A percentile compares a stretch with the other conserved stretches of the same genome.
phyloP scores from a whole-genome alignment of 495 filamentous ascomycete species.

The Aspergillus ellipticus region DNA sequence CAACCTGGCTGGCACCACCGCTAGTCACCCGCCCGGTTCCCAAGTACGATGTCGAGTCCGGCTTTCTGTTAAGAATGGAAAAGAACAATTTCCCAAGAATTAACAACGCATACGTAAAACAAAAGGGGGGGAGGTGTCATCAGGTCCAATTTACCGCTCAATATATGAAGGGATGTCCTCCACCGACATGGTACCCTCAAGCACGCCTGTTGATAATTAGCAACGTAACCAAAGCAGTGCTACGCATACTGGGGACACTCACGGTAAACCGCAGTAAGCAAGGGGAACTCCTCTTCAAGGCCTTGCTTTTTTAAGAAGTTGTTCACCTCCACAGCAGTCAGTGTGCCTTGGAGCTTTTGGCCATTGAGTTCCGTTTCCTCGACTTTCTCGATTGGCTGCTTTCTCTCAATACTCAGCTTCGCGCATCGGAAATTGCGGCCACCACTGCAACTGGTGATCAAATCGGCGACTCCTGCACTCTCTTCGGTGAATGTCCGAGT shows the following conservation, averaged over 20 bases:
- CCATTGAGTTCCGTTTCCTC: constrained; percentile 90
- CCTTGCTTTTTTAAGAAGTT: constrained; percentile 75
- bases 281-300: constrained; percentile 77
- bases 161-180: constrained; percentile 42
- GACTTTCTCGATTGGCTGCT: constrained; percentile 76
- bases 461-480: constrained; percentile 90
- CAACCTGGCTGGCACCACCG: constrained; percentile 10
- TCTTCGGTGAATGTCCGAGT: constrained; percentile 91
- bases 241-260: constrained; percentile 15
- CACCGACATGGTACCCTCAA: constrained; percentile 40
- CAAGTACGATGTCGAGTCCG: constrained; percentile 8
- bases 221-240: neutral
- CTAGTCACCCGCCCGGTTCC: constrained; percentile 9
- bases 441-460: constrained; percentile 89
- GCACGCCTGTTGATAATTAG: constrained; percentile 33
- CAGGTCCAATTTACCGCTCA: constrained; percentile 38
- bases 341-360: constrained; percentile 93
- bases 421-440: constrained; percentile 94
- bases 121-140: constrained; percentile 14
- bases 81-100: constrained; percentile 24
- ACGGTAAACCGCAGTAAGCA: constrained; percentile 81
- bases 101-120: constrained; percentile 28
- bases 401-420: constrained; percentile 77
- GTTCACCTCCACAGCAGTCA: constrained; percentile 87
- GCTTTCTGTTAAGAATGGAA: constrained; percentile 20